A percentile compares a stretch with the other conserved stretches of the same genome.
These are phyloP conservation scores for Helotiales sp. DNA, from an alignment of 2,329 filamentous ascomycete species.

Conservation along the genomic window DNA sequence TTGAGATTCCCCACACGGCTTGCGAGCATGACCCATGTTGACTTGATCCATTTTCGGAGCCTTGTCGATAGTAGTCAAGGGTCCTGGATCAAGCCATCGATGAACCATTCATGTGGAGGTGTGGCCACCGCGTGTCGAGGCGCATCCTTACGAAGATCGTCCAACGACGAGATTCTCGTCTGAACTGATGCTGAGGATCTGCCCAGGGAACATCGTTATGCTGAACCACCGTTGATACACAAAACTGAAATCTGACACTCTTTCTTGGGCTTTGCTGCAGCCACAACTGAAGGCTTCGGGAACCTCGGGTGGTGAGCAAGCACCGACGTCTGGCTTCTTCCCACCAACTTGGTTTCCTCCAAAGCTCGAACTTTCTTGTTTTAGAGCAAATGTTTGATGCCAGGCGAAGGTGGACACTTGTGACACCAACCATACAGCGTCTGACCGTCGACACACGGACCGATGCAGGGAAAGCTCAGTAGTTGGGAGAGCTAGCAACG, in stretches of 20 bases:
- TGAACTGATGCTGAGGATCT: slow-evolving; percentile 40
- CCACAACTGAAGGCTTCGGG: background rate
- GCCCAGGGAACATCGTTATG: slow-evolving; percentile 35
- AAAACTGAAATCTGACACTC: slow-evolving; percentile 10
- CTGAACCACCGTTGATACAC: slow-evolving; percentile 40
- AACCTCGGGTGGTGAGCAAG: slow-evolving; percentile 3
- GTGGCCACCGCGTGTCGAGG: slow-evolving; percentile 37
- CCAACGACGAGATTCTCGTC: slow-evolving; percentile 37
- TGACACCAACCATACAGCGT: slow-evolving; percentile 35
- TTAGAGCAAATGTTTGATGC: slow-evolving; percentile 34
- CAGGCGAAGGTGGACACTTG: slow-evolving; percentile 31
- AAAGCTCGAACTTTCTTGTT: slow-evolving; percentile 23
- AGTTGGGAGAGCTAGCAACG: slow-evolving; percentile 33
- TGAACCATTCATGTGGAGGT: slow-evolving; percentile 35
- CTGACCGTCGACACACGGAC: slow-evolving; percentile 41
- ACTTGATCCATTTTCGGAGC: slow-evolving; percentile 38
- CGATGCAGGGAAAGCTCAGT: slow-evolving; percentile 39
- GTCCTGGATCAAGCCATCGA: slow-evolving; percentile 34
- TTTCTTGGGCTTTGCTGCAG: slow-evolving; percentile 4
- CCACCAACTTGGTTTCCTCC: slow-evolving; percentile 5
- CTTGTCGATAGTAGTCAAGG: slow-evolving; percentile 42
- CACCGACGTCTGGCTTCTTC: background rate
- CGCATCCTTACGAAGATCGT: slow-evolving; percentile 36
- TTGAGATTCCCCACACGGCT: slow-evolving; percentile 42
- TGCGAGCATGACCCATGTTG: slow-evolving; percentile 37